Evolutionary conservation across 75 land plant genomes (phyloP), one percentile per base, ranked within the genome.

Genomic region (Selaginella moellendorffii): DNA sequence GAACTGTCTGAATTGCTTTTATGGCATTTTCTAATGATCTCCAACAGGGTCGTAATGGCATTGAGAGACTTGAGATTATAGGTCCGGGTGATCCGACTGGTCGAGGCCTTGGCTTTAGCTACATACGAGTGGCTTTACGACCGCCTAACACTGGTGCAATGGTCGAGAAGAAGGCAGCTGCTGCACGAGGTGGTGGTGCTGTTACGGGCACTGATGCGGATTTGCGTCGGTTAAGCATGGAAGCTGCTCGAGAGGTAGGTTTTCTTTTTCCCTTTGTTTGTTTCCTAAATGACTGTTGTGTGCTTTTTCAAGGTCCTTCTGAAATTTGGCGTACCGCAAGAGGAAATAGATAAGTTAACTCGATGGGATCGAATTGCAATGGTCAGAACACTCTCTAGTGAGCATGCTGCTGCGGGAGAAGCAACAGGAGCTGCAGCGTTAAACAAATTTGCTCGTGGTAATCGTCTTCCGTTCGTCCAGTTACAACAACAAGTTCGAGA

Each of bases 181-280:
- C 76, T 77, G 79, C 73, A 28, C 75, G 79, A 53, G 85, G 84
- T 66, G 81, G 85, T 27, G 66, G 96, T 46, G 78, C 91, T 36
- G 97, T 95, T 1, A 95, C 99, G 69, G 99, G 99, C 29, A 95
- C 99, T 54, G 97, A 95, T 82, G 99, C 99, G 66, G 99, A 95
- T 74, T 83, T 95, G 5, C 91, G 99, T 19, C 82, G 99, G 28
- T 72, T 95, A 42, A 95, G 97, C 72, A 95, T 95, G 99, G 99
- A 90, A 61, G 91, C 91, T 61, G 96, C 99, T 29, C 75, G 91
- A 28, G 99, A 95, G 88, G 99, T 92, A 61, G 53, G 59, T 25
- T 18, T 29, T 23, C 68, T 30, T 62, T 27, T 1, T 17, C 27
- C 29, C 14, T 36, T 36, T 36, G 46, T 36, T 36, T 36, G 14